Percentiles rank a stretch among this genome's conserved stretches.
Evolutionary conservation across 208 protist species (phyloP).

Genomic region (Acanthamoeba lenticulata): DNA sequence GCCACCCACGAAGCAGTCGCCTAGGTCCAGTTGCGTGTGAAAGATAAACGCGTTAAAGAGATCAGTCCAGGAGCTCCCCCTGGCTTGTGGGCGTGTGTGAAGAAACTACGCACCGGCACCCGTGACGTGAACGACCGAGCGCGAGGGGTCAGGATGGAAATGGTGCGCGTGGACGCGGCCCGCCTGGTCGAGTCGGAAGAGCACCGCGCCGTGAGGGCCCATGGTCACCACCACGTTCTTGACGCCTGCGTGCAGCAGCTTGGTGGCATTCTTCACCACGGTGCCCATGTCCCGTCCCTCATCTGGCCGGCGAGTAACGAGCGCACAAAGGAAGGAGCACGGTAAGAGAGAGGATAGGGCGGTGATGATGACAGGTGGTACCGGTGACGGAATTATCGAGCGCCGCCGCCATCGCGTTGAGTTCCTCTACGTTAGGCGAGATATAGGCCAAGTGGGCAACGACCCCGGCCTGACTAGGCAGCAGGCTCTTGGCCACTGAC

Average conservation of each 20-base stretch:
- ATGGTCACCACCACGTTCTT: constrained; percentile 10
- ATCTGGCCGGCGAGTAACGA: too few species aligned
- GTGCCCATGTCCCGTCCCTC: background rate
- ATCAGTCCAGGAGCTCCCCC: background rate
- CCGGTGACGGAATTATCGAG: background rate
- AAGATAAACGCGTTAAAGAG: background rate
- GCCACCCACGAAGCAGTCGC: constrained; percentile 37
- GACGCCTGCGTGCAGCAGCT: background rate
- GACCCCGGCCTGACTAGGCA: background rate
- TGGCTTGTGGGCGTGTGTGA: too few species aligned
- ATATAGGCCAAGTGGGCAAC: background rate
- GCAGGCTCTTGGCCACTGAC: constrained; percentile 33
- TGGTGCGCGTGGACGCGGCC: background rate
- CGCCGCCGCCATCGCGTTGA: constrained; percentile 29
- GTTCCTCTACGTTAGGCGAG: constrained; percentile 18
- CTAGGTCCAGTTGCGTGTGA: too few species aligned
- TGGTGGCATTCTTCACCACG: background rate
- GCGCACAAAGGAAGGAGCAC: too few species aligned
- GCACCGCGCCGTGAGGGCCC: background rate
- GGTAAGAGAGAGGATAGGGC: too few species aligned
- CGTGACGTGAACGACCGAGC: background rate
- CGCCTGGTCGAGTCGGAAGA: background rate
- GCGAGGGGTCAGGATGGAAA: constrained; percentile 8
- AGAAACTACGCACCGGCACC: background rate
- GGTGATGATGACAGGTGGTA: too few species aligned